A percentile compares a stretch with the other conserved stretches of the same genome.
Conservation (phyloP, 2,329 filamentous ascomycete genomes). For the Aspergillus fijiensis region DNA sequence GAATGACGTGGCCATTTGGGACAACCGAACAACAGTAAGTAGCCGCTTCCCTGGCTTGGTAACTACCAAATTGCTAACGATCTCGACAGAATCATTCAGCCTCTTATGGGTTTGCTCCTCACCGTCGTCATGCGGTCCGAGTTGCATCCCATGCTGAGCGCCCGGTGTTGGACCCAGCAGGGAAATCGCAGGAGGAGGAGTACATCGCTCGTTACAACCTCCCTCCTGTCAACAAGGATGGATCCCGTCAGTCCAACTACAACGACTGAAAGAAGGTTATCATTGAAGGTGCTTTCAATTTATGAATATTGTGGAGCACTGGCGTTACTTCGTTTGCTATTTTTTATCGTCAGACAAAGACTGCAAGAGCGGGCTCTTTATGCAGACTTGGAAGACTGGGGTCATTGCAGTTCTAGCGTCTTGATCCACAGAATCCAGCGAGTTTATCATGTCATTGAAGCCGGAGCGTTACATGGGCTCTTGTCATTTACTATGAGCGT, state of each 20-base stretch:
- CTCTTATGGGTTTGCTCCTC: slow-evolving; percentile 58
- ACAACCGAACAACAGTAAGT: slow-evolving; percentile 58
- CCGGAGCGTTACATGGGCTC: not conserved
- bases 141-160: slow-evolving; percentile 50
- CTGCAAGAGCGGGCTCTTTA: not conserved
- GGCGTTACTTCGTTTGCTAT: not conserved
- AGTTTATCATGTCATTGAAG: not conserved
- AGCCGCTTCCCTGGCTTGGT: too few relatives aligned
- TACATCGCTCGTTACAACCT: slow-evolving; percentile 49
- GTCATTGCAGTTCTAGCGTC: not conserved
- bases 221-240: slow-evolving; percentile 56
- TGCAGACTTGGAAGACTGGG: not conserved
- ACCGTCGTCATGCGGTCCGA: slow-evolving; percentile 56
- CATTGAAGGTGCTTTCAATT: not conserved
- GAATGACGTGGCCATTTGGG: slow-evolving; percentile 67
- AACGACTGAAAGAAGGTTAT: slow-evolving; percentile 46
- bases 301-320: not conserved
- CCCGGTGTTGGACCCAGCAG: slow-evolving; percentile 45
- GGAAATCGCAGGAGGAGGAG: slow-evolving; percentile 57
- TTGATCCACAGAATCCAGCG: not conserved
- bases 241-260: slow-evolving; percentile 56
- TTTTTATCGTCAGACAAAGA: not conserved
- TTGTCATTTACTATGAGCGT: not conserved
- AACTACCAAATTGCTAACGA: not conserved
- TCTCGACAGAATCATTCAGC: slow-evolving; percentile 52